Evolutionary conservation across 345 rosid species (phyloP).

Genomic region (Dimocarpus longan): DNA sequence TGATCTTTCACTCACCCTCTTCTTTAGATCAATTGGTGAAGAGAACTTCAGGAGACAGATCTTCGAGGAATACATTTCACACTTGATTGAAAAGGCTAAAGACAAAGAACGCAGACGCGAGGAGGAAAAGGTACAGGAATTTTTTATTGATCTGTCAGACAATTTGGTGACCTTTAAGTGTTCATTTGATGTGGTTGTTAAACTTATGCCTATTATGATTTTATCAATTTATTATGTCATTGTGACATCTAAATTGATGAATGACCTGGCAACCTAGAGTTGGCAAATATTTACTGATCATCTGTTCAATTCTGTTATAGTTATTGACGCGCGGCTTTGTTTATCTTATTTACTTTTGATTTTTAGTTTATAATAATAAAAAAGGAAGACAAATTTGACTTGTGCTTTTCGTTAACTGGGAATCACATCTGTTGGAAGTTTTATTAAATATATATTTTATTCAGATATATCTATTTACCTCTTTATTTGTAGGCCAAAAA

Average conservation of each 20-base stretch:
- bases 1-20: constrained; percentile 5
- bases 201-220: not conserved
- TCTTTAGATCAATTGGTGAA: constrained; percentile 69
- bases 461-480: not conserved
- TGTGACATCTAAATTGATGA: not conserved
- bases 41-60: constrained; percentile 65
- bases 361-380: not conserved
- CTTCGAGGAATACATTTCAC: constrained; percentile 75
- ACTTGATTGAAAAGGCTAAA: constrained; percentile 82
- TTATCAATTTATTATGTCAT: not conserved
- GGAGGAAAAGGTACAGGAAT: constrained; percentile 80
- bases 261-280: not conserved
- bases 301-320: not conserved
- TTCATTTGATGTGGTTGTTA: constrained; percentile 8
- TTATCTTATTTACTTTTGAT: not conserved
- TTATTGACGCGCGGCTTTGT: not conserved
- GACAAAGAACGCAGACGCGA: constrained; percentile 95
- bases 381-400: not conserved
- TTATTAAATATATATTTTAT: not conserved
- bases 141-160: not conserved
- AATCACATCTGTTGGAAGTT: not conserved
- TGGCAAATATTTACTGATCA: not conserved
- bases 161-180: not conserved
- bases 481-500: constrained; percentile 59
- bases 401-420: not conserved